phyloP scores from a whole-genome alignment of 139 green algal species.

The Coccomyxa sp. region DNA sequence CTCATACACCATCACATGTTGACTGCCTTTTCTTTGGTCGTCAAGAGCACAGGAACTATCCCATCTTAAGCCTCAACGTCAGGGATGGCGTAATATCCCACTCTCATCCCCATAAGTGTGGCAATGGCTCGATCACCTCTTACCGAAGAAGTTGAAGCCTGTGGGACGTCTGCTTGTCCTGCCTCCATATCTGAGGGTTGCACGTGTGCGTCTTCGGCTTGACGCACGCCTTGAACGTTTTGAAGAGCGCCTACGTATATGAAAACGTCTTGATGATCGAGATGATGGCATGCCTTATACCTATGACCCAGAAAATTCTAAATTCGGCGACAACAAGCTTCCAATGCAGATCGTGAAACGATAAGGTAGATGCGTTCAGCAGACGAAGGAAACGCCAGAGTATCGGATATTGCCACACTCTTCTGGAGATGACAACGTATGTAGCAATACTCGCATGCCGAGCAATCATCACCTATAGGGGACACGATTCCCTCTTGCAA shows the following conservation, averaged over 20 bases:
- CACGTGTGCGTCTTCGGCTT: background rate
- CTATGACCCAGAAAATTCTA: background rate
- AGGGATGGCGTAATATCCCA: background rate
- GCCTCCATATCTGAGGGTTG: background rate
- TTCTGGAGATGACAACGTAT: background rate
- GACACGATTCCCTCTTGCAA: too few species aligned
- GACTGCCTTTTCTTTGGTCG: background rate
- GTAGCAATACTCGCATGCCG: background rate
- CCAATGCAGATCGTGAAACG: background rate
- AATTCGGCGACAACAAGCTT: background rate
- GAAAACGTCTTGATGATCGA: background rate
- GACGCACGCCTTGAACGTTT: background rate
- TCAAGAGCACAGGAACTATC: background rate
- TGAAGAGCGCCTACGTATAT: background rate
- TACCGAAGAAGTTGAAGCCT: background rate
- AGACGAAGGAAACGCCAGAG: background rate
- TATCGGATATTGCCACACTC: background rate
- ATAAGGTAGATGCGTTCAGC: background rate
- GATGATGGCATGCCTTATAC: conserved; percentile 1
- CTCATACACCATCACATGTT: background rate
- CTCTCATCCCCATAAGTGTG: background rate
- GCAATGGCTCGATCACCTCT: background rate
- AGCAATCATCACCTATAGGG: background rate
- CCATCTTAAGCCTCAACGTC: background rate
- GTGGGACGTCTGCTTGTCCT: background rate